These are phyloP conservation scores for Blepharisma undulans DNA, from an alignment of 169 alveolate genomes.

Conservation along the genomic window DNA sequence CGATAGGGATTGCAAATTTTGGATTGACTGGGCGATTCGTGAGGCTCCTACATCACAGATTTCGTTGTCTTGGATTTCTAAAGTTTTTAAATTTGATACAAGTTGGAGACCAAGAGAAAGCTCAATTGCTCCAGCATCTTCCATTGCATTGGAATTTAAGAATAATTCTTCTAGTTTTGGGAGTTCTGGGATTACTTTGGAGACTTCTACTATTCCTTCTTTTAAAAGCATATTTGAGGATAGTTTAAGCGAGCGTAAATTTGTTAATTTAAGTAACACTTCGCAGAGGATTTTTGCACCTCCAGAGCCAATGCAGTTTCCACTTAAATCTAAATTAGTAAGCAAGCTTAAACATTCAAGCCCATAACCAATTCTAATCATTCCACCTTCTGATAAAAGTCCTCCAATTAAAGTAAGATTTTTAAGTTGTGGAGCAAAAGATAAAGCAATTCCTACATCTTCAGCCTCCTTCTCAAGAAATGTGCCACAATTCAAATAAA, in stretches of 20 bases:
- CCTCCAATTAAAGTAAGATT: conserved; percentile 11
- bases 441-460: neutral
- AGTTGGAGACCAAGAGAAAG: neutral
- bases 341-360: neutral
- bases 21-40: neutral
- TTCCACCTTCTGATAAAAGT: neutral
- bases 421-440: neutral
- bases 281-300: neutral
- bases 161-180: neutral
- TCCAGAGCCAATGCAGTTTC: neutral
- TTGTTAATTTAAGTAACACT: neutral
- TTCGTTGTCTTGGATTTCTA: neutral
- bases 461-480: neutral
- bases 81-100: neutral
- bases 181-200: neutral
- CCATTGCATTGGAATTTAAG: neutral
- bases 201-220: neutral
- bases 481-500: neutral
- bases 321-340: neutral
- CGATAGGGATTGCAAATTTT: neutral
- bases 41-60: conserved; percentile 2
- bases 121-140: neutral
- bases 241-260: neutral
- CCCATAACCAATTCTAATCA: neutral
- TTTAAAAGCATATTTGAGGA: neutral